These are phyloP conservation scores for Thalassiosira mediterranea DNA, from an alignment of 352 stramenopile genomes.

Conservation along the genomic window DNA sequence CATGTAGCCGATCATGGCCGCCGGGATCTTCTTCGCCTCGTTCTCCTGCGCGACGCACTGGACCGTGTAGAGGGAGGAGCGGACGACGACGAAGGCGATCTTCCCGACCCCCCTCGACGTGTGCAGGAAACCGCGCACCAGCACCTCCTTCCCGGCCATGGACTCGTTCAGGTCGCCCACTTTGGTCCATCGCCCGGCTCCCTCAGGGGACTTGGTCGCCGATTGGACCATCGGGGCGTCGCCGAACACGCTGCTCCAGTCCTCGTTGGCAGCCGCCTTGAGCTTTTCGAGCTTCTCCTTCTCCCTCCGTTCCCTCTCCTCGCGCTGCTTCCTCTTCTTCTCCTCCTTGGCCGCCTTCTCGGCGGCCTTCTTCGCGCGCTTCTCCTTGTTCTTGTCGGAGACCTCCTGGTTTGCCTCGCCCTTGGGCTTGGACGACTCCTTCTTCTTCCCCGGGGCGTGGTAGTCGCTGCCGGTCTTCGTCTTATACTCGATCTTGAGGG, in stretches of 20 bases:
- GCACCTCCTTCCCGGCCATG: slow-evolving; percentile 65
- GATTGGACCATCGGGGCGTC: slow-evolving; percentile 75
- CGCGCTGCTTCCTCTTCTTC: slow-evolving; percentile 73
- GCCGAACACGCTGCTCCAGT: slow-evolving; percentile 69
- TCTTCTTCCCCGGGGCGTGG: slow-evolving; percentile 37
- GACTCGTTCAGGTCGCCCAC: slow-evolving; percentile 67
- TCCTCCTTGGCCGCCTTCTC: slow-evolving; percentile 77
- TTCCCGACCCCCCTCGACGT: slow-evolving; percentile 76
- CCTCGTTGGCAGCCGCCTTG: slow-evolving; percentile 54
- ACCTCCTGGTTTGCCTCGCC: slow-evolving; percentile 48
- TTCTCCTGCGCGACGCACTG: slow-evolving; percentile 91
- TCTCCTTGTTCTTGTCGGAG: slow-evolving; percentile 81
- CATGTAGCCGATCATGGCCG: slow-evolving; percentile 94
- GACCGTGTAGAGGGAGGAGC: slow-evolving; percentile 90
- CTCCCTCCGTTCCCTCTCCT: slow-evolving; percentile 71
- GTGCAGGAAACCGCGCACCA: slow-evolving; percentile 76
- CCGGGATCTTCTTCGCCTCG: slow-evolving; percentile 78
- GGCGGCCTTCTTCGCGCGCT: slow-evolving; percentile 71
- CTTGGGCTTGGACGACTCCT: slow-evolving; percentile 49
- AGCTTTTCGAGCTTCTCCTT: slow-evolving; percentile 76
- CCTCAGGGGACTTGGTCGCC: slow-evolving; percentile 54
- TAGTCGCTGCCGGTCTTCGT: slow-evolving; percentile 69
- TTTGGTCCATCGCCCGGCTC: slow-evolving; percentile 58
- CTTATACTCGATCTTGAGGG: slow-evolving; percentile 77
- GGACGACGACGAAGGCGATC: slow-evolving; percentile 73